A percentile compares a stretch with the other conserved stretches of the same genome.
phyloP scores from a whole-genome alignment of 1,284 basidiomycete genomes.

The Ustilago tritici region DNA sequence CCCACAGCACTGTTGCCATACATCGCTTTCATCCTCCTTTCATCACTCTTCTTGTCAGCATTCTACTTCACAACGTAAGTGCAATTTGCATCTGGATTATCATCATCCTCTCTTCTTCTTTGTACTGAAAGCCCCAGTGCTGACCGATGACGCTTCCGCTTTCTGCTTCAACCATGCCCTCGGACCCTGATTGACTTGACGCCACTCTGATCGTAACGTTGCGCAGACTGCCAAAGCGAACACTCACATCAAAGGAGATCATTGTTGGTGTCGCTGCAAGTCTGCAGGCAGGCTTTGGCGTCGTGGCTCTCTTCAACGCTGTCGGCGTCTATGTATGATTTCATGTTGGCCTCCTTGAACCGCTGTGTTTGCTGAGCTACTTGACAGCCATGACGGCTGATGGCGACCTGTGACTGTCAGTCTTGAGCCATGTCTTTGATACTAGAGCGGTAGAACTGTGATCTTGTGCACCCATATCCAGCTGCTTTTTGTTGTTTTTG shows the following conservation, averaged over 20 bases:
- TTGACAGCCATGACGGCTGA: too few relatives aligned
- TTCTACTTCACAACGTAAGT: conserved; percentile 66
- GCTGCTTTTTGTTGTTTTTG: not conserved
- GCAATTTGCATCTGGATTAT: not conserved
- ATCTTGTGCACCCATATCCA: not conserved
- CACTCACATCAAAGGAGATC: conserved; percentile 41
- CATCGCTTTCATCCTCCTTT: conserved; percentile 53
- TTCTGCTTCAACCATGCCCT: not conserved
- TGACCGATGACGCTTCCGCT: not conserved
- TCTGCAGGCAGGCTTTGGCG: conserved; percentile 59
- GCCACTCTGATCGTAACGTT: not conserved
- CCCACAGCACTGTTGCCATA: conserved; percentile 50
- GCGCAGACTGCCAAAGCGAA: conserved; percentile 50
- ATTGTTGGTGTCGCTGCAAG: conserved; percentile 47
- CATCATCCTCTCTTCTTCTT: not conserved
- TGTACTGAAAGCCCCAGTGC: not conserved
- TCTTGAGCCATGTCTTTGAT: too few relatives aligned
- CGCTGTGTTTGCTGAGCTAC: too few relatives aligned
- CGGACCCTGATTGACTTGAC: not conserved
- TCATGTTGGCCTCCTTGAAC: not conserved
- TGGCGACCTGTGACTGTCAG: too few relatives aligned
- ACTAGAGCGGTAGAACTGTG: not conserved
- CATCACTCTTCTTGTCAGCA: conserved; percentile 53
- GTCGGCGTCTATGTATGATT: conserved; percentile 63
- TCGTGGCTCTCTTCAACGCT: conserved; percentile 65